Evolutionary conservation across 495 filamentous ascomycete genomes (phyloP), one percentile per base, ranked within the genome.

Genomic region (Aspergillus sclerotioniger): DNA sequence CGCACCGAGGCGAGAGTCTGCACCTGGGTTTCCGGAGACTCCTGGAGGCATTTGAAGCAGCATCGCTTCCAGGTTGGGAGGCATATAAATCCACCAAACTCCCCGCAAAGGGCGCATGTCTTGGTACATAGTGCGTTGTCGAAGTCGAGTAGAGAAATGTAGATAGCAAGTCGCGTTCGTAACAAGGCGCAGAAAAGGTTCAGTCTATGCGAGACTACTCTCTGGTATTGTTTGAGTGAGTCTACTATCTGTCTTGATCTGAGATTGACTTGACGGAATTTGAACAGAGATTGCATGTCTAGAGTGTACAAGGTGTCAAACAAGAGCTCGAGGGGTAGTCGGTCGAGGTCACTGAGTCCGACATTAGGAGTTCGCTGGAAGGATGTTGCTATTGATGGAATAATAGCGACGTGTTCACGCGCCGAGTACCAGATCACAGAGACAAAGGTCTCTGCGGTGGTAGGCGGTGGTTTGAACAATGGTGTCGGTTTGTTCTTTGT

Each of bases 101-200:
- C 65, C 41, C 65, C 68, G 56, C 72, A 75, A 53, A 68, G 28
- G 48, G 51, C 31, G 56, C 69, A 76, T 35, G 52, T 52, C 58
- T 73, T 70, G 15, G 64, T 73, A 57, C 69, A 75, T 49, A 76
- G 52, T 56, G 62, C 66, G 19, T 66, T 6, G 59, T 71, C 68
- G 56, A 73, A 71, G 50, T 73, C 66, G 52, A 58, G 47, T 37
- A 76, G 62, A 60, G 70, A 67, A 56, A 73, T 48, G 49, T 39
- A 39, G 51, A 31, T 56, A 43, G 71, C 66, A 51, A 71, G 57
- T 61, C 64, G 62, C 63, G 71, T 75, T 64, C 73, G 71, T 62
- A 72, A 62, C 45, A 74, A 68, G 61, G 67, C 68, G 62, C 69
- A 74, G 62, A 76, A 57, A 62, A 71, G 68, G 61, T 71, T 70